Percentiles rank a stretch among this genome's conserved stretches.
Conservation (phyloP, 257 asterid species). For the Galeopsis tetrahit region DNA sequence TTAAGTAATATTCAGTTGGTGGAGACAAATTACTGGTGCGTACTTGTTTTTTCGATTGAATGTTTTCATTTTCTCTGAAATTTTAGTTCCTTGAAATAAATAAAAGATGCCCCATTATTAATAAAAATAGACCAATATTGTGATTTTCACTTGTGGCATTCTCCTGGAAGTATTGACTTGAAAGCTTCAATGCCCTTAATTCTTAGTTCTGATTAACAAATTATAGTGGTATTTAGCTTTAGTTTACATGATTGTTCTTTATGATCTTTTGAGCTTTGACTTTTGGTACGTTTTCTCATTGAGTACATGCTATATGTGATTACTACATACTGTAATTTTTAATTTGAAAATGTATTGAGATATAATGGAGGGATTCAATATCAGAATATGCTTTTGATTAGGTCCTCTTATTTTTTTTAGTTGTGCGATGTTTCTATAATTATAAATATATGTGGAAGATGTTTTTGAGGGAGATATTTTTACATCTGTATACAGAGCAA, state of each 20-base stretch:
- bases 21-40: background rate
- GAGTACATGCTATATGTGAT: background rate
- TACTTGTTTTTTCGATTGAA: slow-evolving; percentile 1
- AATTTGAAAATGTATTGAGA: background rate
- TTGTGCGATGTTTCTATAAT: slow-evolving; percentile 10
- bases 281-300: slow-evolving; percentile 4
- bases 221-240: background rate
- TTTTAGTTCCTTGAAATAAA: background rate
- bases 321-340: background rate
- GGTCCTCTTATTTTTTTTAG: background rate
- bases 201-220: background rate
- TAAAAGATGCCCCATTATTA: background rate
- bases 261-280: background rate
- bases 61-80: background rate
- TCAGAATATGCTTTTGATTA: slow-evolving; percentile 5
- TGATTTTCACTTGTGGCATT: slow-evolving; percentile 10
- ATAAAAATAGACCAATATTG: background rate
- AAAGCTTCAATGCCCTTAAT: background rate
- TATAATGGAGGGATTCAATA: background rate
- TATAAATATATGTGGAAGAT: slow-evolving; percentile 18
- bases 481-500: slow-evolving; percentile 67
- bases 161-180: background rate
- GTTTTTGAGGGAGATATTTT: slow-evolving; percentile 26
- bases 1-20: slow-evolving; percentile 13
- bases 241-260: background rate